Base-by-base conservation (phyloP, 225 moss, liverwort and hornwort genomes). In the Neckera pumila region DNA sequence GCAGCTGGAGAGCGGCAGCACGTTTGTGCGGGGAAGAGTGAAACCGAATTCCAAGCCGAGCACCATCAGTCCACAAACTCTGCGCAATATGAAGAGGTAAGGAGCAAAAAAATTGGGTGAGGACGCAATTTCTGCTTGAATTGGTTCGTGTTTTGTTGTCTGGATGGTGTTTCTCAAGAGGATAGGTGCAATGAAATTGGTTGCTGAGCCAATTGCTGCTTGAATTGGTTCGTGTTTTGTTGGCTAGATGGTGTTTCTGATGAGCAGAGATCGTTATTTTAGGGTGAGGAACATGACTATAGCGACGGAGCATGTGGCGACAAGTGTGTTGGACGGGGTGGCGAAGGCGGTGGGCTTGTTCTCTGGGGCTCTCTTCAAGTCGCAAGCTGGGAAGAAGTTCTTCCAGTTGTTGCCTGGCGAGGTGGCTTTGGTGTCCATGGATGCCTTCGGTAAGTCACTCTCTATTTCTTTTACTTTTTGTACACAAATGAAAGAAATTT, bases 321-420 rank as follows among this genome's bases (percentile, higher is more conserved):
- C 90, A 23, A 95, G 96, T 77, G 89, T 97, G 59, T 82, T 98
- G 60, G 91, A 93, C 7, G 98, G 98, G 33, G 89, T 96, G 38
- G 72, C 88, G 75, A 94, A 90, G 87, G 87, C 92, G 3, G 94
- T 92, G 38, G 95, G 95, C 36, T 88, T 97, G 62, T 82, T 98
- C 85, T 94, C 98, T 11, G 92, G 89, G 60, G 93, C 97, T n/a
- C 84, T 98, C 45, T 88, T 97, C 54, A 93, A 88, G 56, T 98
- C 98, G 36, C 86, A 91, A 33, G 83, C 86, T 6, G 98, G 98
- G n/a, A 97, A 91, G 91, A 90, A 90, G 3, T 95, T 98, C 63
- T 95, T 96, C 89, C 88, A 91, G 90, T 89, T 95, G 79, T 43
- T 96, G 83, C 97, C 98, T 30, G 98, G 97, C 65, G 98, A 98